Conservation (phyloP, 495 filamentous ascomycete species). For the Chaetomium tenue region DNA sequence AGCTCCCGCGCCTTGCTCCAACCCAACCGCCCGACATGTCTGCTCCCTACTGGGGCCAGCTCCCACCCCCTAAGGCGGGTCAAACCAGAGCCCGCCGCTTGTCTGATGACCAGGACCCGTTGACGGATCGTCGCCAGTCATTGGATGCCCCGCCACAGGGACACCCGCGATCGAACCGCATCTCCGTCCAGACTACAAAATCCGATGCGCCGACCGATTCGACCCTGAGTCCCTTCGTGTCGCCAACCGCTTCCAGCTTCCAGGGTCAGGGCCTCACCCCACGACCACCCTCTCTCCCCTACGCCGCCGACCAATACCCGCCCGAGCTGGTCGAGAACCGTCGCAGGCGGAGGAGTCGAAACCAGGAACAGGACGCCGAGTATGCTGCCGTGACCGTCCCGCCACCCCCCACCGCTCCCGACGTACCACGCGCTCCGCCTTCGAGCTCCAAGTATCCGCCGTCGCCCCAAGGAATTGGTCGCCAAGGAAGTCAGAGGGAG, state of each 20-base stretch:
- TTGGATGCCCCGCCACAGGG: conserved; percentile 42
- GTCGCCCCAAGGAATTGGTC: conserved; percentile 28
- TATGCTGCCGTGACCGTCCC: conserved; percentile 30
- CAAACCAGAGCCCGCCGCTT: conserved; percentile 43
- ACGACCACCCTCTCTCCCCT: conserved; percentile 49
- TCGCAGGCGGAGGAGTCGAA: conserved; percentile 37
- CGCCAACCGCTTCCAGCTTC: conserved; percentile 50
- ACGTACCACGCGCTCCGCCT: conserved; percentile 57
- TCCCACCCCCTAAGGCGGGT: conserved; percentile 38
- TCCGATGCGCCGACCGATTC: conserved; percentile 51
- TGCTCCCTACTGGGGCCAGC: conserved; percentile 46
- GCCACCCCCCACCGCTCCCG: conserved; percentile 55
- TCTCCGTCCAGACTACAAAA: conserved; percentile 46
- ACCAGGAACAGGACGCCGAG: conserved; percentile 35
- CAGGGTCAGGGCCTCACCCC: conserved; percentile 48
- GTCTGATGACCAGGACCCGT: conserved; percentile 41
- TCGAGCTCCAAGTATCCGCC: conserved; percentile 56
- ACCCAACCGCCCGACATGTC: conserved; percentile 40
- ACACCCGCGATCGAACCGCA: conserved; percentile 41
- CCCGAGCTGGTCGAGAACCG: conserved; percentile 42
- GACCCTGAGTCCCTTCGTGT: conserved; percentile 51
- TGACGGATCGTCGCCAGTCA: conserved; percentile 40
- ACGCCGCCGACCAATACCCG: conserved; percentile 48
- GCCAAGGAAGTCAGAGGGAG: conserved; percentile 39
- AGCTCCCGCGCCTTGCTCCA: conserved; percentile 16